Percentiles rank a stretch among this genome's conserved stretches.
Conservation (phyloP, 306 rosid species). For the Quillaja saponaria region DNA sequence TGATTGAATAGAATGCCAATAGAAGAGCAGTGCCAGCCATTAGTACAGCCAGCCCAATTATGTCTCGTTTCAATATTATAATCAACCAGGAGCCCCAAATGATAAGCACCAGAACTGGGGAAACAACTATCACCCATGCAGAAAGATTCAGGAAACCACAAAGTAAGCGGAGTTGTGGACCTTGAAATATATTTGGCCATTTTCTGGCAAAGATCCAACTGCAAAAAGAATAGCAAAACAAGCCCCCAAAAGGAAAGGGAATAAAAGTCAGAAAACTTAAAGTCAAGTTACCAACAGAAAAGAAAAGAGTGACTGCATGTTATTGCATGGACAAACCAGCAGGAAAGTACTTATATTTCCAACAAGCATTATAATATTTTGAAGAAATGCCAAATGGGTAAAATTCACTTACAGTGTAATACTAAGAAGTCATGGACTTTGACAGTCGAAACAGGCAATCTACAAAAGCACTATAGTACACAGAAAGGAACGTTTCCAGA, state of each 20-base stretch:
- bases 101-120: slow-evolving; percentile 82
- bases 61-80: slow-evolving; percentile 87
- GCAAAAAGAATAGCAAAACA: slow-evolving; percentile 35
- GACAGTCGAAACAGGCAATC: no score
- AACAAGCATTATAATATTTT: no score
- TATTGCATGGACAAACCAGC: neutral
- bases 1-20: slow-evolving; percentile 93
- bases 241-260: slow-evolving; percentile 10
- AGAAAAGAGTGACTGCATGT: neutral
- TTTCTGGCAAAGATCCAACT: slow-evolving; percentile 99
- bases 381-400: no score
- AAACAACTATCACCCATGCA: slow-evolving; percentile 85
- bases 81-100: slow-evolving; percentile 95
- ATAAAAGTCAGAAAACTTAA: neutral
- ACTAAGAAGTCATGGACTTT: no score
- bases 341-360: neutral
- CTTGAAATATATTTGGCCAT: slow-evolving; percentile 94
- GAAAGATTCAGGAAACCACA: slow-evolving; percentile 84
- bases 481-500: neutral
- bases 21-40: slow-evolving; percentile 99
- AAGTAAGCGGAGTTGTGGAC: slow-evolving; percentile 82
- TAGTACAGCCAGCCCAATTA: slow-evolving; percentile 94
- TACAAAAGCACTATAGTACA: no score
- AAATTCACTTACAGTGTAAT: no score
- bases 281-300: neutral